A percentile compares a stretch with the other conserved stretches of the same genome.
These are phyloP conservation scores for Pistacia integerrima DNA, from an alignment of 345 rosid species.

Conservation along the genomic window DNA sequence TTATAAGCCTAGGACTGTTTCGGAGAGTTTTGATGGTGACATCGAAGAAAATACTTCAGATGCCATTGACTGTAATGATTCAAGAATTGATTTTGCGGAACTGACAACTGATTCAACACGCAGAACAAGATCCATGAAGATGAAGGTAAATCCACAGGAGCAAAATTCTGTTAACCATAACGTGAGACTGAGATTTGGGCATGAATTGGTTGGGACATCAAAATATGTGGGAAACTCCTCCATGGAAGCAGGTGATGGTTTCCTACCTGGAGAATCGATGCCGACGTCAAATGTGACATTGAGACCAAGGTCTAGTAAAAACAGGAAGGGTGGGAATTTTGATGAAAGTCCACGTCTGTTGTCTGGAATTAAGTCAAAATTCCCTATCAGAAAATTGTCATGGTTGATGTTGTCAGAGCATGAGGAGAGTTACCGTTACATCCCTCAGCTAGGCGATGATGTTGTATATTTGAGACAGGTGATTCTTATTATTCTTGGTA, in stretches of 20 bases:
- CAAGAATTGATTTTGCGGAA: conserved; percentile 36
- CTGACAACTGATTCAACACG: conserved; percentile 47
- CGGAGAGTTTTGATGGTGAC: conserved; percentile 25
- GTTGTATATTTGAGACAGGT: conserved; percentile 93
- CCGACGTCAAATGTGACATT: conserved; percentile 54
- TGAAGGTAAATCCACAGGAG: conserved; percentile 52
- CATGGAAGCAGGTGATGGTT: conserved; percentile 32
- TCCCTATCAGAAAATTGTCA: conserved; percentile 48
- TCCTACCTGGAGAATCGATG: conserved; percentile 60
- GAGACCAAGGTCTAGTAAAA: conserved; percentile 60
- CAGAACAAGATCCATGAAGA: conserved; percentile 70
- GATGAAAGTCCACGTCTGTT: conserved; percentile 29
- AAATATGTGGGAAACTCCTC: conserved; percentile 38
- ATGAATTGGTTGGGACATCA: conserved; percentile 41
- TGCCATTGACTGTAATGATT: conserved; percentile 30
- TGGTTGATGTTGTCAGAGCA: conserved; percentile 88
- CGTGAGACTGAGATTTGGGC: conserved; percentile 39
- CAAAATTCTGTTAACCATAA: conserved; percentile 30
- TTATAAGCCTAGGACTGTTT: conserved; percentile 24
- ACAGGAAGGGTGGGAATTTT: conserved; percentile 34
- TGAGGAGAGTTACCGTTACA: conserved; percentile 88
- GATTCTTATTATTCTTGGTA: conserved; percentile 16
- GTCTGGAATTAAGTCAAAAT: conserved; percentile 40
- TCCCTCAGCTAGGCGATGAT: conserved; percentile 92
- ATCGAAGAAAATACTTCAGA: conserved; percentile 29